Percentiles rank a stretch among this genome's conserved stretches.
These are phyloP conservation scores for Magnolia kwangsiensis DNA, from an alignment of 164 flowering plant genomes.

Conservation along the genomic window DNA sequence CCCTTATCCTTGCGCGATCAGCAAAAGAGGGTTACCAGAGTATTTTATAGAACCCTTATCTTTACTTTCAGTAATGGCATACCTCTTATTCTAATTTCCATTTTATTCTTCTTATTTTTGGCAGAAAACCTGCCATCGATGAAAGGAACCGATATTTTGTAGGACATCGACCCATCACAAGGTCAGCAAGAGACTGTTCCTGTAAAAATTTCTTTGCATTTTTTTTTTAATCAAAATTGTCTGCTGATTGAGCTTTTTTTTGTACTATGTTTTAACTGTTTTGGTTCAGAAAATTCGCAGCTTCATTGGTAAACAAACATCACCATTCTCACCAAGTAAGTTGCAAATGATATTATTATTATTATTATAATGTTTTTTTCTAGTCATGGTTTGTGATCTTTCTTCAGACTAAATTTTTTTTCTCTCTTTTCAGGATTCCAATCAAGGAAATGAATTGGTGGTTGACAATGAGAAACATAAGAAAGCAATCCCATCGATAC, in stretches of 20 bases:
- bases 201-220: neutral
- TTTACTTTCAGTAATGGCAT: neutral
- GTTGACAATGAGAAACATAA: slow-evolving; percentile 10
- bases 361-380: neutral
- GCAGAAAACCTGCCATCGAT: slow-evolving; percentile 7
- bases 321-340: slow-evolving; percentile 28
- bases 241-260: neutral
- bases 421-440: slow-evolving; percentile 29
- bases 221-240: neutral
- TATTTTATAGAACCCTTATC: neutral
- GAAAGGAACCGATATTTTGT: neutral
- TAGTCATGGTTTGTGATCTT: neutral
- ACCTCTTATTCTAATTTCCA: neutral
- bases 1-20: slow-evolving; percentile 46
- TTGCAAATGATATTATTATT: neutral
- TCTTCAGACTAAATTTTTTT: neutral
- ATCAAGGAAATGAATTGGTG: neutral
- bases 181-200: neutral
- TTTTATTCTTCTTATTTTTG: neutral
- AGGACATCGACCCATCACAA: slow-evolving; percentile 13
- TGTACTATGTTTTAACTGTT: slow-evolving; percentile 4
- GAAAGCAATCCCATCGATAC: slow-evolving; percentile 17
- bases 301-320: slow-evolving; percentile 51
- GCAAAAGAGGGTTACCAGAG: slow-evolving; percentile 38
- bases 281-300: slow-evolving; percentile 64